Conservation (phyloP, 768 basidiomycete genomes). For the Calocybe gangraenosa region DNA sequence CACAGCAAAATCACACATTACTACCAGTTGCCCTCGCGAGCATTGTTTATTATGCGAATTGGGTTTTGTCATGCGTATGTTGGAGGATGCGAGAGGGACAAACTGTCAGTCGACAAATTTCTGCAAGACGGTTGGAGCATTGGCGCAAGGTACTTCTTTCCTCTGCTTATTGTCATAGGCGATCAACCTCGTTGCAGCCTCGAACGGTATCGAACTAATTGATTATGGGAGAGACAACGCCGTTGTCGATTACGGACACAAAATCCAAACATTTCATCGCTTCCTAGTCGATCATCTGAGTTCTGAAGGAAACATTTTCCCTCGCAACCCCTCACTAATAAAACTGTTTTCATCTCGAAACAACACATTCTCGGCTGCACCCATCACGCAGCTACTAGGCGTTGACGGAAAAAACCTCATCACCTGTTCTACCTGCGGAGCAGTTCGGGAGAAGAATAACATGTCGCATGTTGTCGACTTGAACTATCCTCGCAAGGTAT, state of each 20-base stretch:
- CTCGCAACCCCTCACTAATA: conserved; percentile 52
- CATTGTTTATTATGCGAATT: conserved; percentile 94
- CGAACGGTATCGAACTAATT: conserved; percentile 81
- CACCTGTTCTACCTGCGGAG: conserved; percentile 72
- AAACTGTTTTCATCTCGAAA: conserved; percentile 23
- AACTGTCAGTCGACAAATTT: conserved; percentile 98
- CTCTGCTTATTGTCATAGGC: conserved; percentile 6
- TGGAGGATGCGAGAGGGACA: conserved; percentile 89
- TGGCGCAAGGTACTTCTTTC: conserved; percentile 65
- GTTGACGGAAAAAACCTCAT: conserved; percentile 74
- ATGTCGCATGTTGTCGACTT: conserved; percentile 84
- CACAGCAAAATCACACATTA: conserved; percentile 89
- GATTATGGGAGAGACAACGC: conserved; percentile 78
- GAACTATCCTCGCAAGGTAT: conserved; percentile 80
- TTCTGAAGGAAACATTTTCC: conserved; percentile 64
- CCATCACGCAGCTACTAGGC: conserved; percentile 83
- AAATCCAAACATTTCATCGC: conserved; percentile 94
- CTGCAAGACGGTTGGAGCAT: conserved; percentile 86
- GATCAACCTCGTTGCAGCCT: conserved; percentile 32
- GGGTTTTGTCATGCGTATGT: conserved; percentile 92
- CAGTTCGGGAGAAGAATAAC: conserved; percentile 67
- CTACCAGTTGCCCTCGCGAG: conserved; percentile 81
- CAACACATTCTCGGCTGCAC: conserved; percentile 47
- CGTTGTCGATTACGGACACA: conserved; percentile 76
- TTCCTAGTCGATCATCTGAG: conserved; percentile 86